These are phyloP conservation scores for Sporisorium graminicola DNA, from an alignment of 1,284 basidiomycete genomes.

Conservation along the genomic window DNA sequence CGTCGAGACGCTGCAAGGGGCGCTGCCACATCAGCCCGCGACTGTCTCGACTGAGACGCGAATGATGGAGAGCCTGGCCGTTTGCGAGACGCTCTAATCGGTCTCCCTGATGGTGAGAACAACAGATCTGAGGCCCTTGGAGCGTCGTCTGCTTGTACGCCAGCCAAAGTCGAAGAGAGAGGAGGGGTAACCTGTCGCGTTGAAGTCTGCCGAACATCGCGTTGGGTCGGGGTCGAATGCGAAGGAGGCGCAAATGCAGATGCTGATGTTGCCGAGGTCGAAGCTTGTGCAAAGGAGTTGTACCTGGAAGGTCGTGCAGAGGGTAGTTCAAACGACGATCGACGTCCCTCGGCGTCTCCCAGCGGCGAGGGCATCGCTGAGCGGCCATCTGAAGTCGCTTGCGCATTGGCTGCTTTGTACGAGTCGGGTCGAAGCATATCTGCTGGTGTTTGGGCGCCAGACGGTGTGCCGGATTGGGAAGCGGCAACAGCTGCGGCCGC, in stretches of 20 bases:
- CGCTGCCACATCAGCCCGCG: background rate
- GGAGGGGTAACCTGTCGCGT: conserved; percentile 1
- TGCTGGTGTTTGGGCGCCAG: conserved; percentile 33
- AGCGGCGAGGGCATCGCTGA: conserved; percentile 1
- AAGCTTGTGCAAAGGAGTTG: conserved; percentile 1
- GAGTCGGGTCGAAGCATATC: conserved; percentile 9
- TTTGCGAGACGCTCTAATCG: conserved; percentile 29
- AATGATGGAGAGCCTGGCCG: conserved; percentile 20
- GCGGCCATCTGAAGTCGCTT: background rate
- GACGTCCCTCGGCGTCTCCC: conserved; percentile 6
- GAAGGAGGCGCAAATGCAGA: background rate
- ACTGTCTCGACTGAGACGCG: background rate
- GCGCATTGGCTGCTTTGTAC: background rate
- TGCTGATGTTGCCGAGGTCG: background rate
- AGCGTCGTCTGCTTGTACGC: background rate
- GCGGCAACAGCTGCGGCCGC: conserved; percentile 35
- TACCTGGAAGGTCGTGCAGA: conserved; percentile 3
- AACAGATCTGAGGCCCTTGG: background rate
- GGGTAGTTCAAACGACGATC: conserved; percentile 3
- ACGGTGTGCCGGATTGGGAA: conserved; percentile 39
- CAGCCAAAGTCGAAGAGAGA: background rate
- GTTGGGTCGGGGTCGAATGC: background rate
- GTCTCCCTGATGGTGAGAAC: conserved; percentile 35
- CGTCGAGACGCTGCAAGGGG: background rate
- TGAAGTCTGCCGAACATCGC: background rate